A percentile compares a stretch with the other conserved stretches of the same genome.
These are phyloP conservation scores for Aspergillus sp. DNA, from an alignment of 2,329 filamentous ascomycete species.

Conservation along the genomic window DNA sequence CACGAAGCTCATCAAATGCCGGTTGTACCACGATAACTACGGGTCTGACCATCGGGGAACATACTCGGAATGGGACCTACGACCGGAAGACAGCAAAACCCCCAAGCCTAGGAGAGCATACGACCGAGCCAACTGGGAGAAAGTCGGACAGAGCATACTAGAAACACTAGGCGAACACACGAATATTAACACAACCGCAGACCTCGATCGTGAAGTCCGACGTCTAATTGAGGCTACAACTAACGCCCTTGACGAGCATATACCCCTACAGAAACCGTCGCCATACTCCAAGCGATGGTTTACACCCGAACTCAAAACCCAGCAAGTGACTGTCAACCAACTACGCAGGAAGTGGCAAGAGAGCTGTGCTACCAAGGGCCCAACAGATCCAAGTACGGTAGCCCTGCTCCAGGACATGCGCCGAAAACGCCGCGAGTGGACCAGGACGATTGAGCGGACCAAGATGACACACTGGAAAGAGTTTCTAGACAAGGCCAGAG, in stretches of 20 bases:
- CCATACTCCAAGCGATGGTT: constrained; percentile 28
- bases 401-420: constrained; percentile 15
- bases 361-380: constrained; percentile 6
- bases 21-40: constrained; percentile 25
- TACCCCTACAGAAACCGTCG: constrained; percentile 6
- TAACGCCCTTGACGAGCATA: constrained; percentile 12
- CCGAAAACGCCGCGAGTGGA: constrained; percentile 19
- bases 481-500: constrained; percentile 22
- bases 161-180: constrained; percentile 8
- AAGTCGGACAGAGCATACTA: constrained; percentile 9
- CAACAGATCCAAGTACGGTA: constrained; percentile 4
- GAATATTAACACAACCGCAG: background rate
- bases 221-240: constrained; percentile 1
- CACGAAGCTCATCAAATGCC: constrained; percentile 19
- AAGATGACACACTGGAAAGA: constrained; percentile 23
- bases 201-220: background rate
- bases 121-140: constrained; percentile 14
- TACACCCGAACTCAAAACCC: constrained; percentile 22
- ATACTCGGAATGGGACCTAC: constrained; percentile 22
- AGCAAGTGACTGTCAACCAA: constrained; percentile 22
- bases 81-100: background rate
- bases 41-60: constrained; percentile 22
- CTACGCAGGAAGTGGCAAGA: constrained; percentile 20
- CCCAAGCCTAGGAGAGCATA: constrained; percentile 14
- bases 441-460: constrained; percentile 19